Evolutionary conservation across 2,329 filamentous ascomycete genomes (phyloP), one percentile per base, ranked within the genome.

Genomic region (Neopestalotiopsis rosae): DNA sequence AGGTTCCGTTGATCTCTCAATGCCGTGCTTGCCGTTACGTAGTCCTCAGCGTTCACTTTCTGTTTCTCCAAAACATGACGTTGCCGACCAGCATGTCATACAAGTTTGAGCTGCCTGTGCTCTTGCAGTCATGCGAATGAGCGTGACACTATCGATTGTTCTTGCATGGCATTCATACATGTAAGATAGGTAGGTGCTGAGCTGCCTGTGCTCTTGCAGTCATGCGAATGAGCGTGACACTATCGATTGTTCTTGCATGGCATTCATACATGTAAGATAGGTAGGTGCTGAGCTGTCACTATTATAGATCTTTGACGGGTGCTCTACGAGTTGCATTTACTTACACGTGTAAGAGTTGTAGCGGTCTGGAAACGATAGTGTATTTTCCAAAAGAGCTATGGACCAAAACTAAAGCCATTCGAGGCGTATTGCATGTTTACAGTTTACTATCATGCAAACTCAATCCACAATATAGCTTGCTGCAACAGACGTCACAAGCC

Each of bases 1-100:
- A 30, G 57, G 24, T 30, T 59, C 10, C 3, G 24, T 5, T 14
- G 57, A 34, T 34, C 61, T 63, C 17, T 17, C 34, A 63, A 40
- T 63, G 61, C 61, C 38, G 61, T 63, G 61, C 40, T 63, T 63
- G 12, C 61, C 61, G 57, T 59, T 24, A 17, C 13, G 20, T 17
- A 14, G 24, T 28, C 2, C 24, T 52, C n/a, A n/a, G 9, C 9
- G 9, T 52, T 52, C n/a, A 20, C 45, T 52, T 52, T 24, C 17
- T 52, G 17, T n/a, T 3, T 52, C n/a, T 52, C 14, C n/a, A 24
- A 17, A 9, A 52, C 5, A 10, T 52, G 45, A 52, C 10, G n/a
- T 52, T 52, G 5, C 24, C 24, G 24, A 10, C 10, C 10, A 38
- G 34, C 10, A 38, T 38, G 34, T 1, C 34, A 38, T 38, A 38